These are phyloP conservation scores for Ustilago crameri DNA, from an alignment of 1,284 basidiomycete species.

Conservation along the genomic window DNA sequence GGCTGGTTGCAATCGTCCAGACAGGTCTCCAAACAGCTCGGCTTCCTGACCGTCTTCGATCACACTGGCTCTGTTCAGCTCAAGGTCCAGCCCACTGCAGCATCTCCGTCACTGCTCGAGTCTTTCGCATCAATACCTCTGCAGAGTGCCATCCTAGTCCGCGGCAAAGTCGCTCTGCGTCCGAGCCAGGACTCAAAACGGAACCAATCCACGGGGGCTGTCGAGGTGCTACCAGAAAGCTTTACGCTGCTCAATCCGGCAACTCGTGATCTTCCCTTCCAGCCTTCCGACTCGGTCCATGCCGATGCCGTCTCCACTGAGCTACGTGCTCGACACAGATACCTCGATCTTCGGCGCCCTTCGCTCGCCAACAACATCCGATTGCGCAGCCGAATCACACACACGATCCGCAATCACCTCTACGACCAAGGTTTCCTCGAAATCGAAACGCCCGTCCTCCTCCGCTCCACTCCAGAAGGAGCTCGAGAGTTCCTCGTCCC, in stretches of 20 bases:
- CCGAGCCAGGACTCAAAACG: constrained; percentile 44
- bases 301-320: constrained; percentile 73
- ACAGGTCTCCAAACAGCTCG: constrained; percentile 75
- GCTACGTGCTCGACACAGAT: constrained; percentile 82
- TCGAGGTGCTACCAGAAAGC: constrained; percentile 81
- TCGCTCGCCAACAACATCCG: constrained; percentile 80
- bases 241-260: constrained; percentile 84
- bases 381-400: constrained; percentile 81
- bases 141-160: constrained; percentile 50
- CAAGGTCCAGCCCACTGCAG: constrained; percentile 29
- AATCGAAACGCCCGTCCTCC: constrained; percentile 91
- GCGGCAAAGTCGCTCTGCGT: constrained; percentile 40
- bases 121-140: constrained; percentile 63
- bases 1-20: constrained; percentile 82
- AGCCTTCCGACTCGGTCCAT: constrained; percentile 78
- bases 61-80: constrained; percentile 81
- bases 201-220: constrained; percentile 73
- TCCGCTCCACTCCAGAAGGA: constrained; percentile 92
- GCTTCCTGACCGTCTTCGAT: constrained; percentile 84
- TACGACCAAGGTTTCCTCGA: constrained; percentile 83
- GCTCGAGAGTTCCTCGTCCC: constrained; percentile 94
- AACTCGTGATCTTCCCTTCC: constrained; percentile 77
- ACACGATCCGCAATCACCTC: constrained; percentile 79
- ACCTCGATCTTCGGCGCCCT: constrained; percentile 85
- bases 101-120: constrained; percentile 72